Base-by-base conservation (phyloP, 176 grass and related monocot species). In the Urochloa ruziziensis region DNA sequence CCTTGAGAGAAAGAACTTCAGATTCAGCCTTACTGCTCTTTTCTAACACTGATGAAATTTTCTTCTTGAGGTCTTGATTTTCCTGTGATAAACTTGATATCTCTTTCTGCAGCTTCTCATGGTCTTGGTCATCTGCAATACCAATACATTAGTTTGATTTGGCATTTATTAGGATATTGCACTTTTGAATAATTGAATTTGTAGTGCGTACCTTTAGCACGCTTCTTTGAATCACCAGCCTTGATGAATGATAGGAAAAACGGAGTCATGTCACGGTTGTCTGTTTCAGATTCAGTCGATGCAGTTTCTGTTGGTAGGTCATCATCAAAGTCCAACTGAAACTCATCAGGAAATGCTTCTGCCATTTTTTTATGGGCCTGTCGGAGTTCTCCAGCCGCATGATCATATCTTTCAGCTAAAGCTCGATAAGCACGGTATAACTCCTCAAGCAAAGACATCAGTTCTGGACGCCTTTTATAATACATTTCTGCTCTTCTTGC, bases 401-500 rank as follows among this genome's bases (percentile, higher is more conserved):
- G 91, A 63, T 99, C 96, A 39, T 96, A 94, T 86, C 96, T 89
- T 74, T 99, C 96, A 23, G 96, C 96, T 84, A 99, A 87, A 52
- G 89, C 93, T 24, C 96, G 91, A 74, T 99, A 99, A 68, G 93
- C 96, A 62, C 96, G 91, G 73, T 99, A 99, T 60, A 96, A 83
- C 83, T 99, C 96, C 86, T 99, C 96, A 25, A 99, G 91, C 80
- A 99, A 75, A 66, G 84, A 92, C 93, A 94, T 99, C 39, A 99
- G 65, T 83, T 99, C 93, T 9, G 96, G 96, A 24, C 96, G 87
- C 51, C 91, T 91, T 82, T 82, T 89, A 72, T 99, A 99, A 88
- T 90, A 99, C 96, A 99, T 99, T 82, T 99, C 96, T 60, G 96
- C 96, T 83, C 96, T 89, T 82, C 80, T 86, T 74, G 96, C 96